Base-by-base conservation (phyloP, 768 basidiomycete genomes). In the Kwoniella heveanensis region DNA sequence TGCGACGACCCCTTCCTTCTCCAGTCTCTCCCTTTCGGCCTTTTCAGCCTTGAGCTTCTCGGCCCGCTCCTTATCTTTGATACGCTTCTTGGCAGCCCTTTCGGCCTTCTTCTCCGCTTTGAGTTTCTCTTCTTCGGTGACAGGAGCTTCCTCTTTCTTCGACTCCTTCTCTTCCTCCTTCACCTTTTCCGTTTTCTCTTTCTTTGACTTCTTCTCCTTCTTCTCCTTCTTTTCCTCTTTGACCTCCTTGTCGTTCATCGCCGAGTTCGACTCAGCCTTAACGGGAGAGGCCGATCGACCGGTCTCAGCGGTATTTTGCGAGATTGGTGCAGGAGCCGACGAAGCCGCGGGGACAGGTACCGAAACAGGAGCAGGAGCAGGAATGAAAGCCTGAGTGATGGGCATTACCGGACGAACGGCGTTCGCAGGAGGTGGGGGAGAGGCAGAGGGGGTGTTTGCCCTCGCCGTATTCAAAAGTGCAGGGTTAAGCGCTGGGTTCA, bases 311-410 rank as follows among this genome's bases (percentile, higher is more conserved):
- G 15, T 19, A 3, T 8, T 3, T 44, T 44, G 39, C 39, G 39
- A 44, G 17, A 17, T 19, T 44, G 39, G 4, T 44, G 6, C 3
- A 44, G 39, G 4, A 44, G 39, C 6, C 19, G 37, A 17, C 39
- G 57, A 19, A 9, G 39, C 10, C 17, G 39, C 39, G 2, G 50
- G 58, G n/a, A 65, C 47, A 32, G 36, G 24, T 22, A 44, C 58
- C 10, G 64, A 50, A 1, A 65, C 47, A 32, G 36, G 24, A 24
- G 51, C 58, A n/a, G 64, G 55, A 1, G 55, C 24, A 7, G 60
- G 65, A 9, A 25, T 17, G 58, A 66, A 66, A 22, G 65, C 60
- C 46, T 66, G 54, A 21, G 59, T 57, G 19, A 66, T 39, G 13
- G 65, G 65, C 7, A 66, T 39, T 24, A 26, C 10, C 22, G 57